Evolutionary conservation across 2,329 filamentous ascomycete genomes (phyloP).

Genomic region (Zelopaecilomyces penicillatus): DNA sequence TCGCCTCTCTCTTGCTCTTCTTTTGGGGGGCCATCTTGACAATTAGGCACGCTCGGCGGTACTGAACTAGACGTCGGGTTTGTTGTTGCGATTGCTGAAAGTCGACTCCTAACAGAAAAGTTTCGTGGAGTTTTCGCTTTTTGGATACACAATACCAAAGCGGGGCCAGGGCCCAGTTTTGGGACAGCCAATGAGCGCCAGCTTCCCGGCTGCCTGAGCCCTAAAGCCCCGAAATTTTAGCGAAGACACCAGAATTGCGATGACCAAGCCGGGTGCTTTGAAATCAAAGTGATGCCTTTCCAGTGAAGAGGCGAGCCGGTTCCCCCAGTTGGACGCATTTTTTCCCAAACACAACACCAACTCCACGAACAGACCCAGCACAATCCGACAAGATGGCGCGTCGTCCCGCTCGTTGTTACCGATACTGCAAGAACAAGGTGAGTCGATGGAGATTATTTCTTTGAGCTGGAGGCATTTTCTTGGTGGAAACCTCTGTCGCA

Average conservation of each 20-base stretch:
- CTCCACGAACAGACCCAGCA: constrained; percentile 22
- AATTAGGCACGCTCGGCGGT: constrained; percentile 24
- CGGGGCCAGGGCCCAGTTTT: constrained; percentile 14
- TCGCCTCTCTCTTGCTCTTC: constrained; percentile 80
- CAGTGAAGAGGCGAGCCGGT: constrained; percentile 19
- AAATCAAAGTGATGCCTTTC: constrained; percentile 39
- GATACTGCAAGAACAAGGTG: constrained; percentile 99
- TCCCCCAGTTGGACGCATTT: constrained; percentile 20
- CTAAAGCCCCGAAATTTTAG: constrained; percentile 33
- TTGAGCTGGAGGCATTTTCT: constrained; percentile 10
- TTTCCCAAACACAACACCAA: constrained; percentile 29
- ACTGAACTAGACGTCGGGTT: constrained; percentile 19
- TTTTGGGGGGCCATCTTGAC: constrained; percentile 61
- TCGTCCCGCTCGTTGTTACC: constrained; percentile 98
- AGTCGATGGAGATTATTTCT: constrained; percentile 24
- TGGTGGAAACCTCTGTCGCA: background rate
- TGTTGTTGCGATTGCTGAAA: constrained; percentile 22
- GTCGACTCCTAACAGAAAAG: constrained; percentile 15
- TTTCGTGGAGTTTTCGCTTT: constrained; percentile 14
- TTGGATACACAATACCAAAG: constrained; percentile 8
- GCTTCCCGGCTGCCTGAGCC: constrained; percentile 17
- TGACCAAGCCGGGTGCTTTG: constrained; percentile 38
- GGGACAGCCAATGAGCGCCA: constrained; percentile 20
- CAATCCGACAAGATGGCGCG: constrained; percentile 90
- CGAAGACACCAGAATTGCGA: constrained; percentile 22